Evolutionary conservation across 176 grass and related monocot genomes (phyloP), one percentile per base, ranked within the genome.

Genomic region (Alopecurus myosuroides): DNA sequence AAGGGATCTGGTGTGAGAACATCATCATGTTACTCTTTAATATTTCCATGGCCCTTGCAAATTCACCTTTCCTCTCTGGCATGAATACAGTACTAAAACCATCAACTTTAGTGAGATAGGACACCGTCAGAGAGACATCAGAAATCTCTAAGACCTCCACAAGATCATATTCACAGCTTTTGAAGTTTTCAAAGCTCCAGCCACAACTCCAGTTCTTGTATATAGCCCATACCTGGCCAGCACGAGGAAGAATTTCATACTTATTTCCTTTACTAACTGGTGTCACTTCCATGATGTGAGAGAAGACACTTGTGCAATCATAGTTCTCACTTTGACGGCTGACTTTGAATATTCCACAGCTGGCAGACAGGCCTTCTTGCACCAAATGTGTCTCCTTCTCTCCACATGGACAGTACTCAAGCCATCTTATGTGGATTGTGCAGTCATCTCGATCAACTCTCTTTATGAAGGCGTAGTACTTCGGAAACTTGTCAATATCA

Each of bases 1-100:
- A 80, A 81, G 91, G 94, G 70, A 96, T 78, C 72, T 82, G 86
- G 86, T 96, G 94, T 23, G 94, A 96, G 71, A 96, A 93, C 63
- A 82, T 91, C n/a, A 83, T 73, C 18, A 79, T 67, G 66, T 91
- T 91, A 50, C 20, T 70, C 41, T 70, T 80, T 19, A 82, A 44
- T 82, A 96, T 85, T 78, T 56, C 49, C 45, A 77, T 65, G 56
- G 30, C 25, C 44, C 62, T 45, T 33, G 61, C 61, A 70, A 17
- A 46, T 42, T 85, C 76, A 31, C 44, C 82, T 30, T 82, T 64
- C 29, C 28, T 65, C 56, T 91, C 86, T 65, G 71, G 84, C 70
- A 56, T 93, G 72, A 93, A 96, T 41, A 91, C 74, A 30, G 87
- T 51, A 35, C 31, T 81, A 65, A 84, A 84, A 26, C 91, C 91